Base-by-base conservation (phyloP, 352 stramenopile genomes). In the Phytophthora palmivora region DNA sequence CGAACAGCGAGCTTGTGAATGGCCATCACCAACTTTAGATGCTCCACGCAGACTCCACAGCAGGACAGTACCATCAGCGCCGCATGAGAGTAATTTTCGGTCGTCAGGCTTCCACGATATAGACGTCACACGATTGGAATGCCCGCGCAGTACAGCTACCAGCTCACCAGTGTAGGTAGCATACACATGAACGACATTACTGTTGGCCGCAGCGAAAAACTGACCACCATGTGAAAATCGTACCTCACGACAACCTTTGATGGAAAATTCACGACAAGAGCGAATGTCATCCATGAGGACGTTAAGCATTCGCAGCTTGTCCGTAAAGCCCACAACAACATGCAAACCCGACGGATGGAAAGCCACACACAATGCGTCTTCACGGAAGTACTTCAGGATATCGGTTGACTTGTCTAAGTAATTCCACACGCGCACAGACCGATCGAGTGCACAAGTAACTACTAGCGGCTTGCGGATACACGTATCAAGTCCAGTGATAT, bases 281-380 rank as follows among this genome's bases (percentile, higher is more conserved):
- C 90, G 78, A 30, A 98, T 88, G 48, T 98, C 94, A 59, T 98
- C 93, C 86, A 98, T 97, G 16, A 98, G 74, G 18, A 98, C 87
- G 58, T 98, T 97, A 58, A 97, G 89, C 62, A 98, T 74, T 47
- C 94, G 91, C 21, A 98, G 72, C 53, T 98, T 98, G 75, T 98
- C 95, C 0, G 88, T 83, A 47, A 98, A 98, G 0, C 92, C 95
- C 16, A 98, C 88, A 15, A 96, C 82, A 30, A 97, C 61, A 22
- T 93, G 82, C 33, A 95, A 72, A 0, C 95, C 95, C 0, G 87
- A 96, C 14, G 95, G 95, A 58, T 98, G 95, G 51, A 98, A 92
- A 4, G 93, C 84, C 21, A 98, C 76, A 11, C 82, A 91, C 34
- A 87, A 76, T 14, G 90, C 82, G 42, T 98, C 91, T 50, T 98